phyloP scores from a whole-genome alignment of 2,329 filamentous ascomycete genomes.

The Sporothrix euskadiensis region DNA sequence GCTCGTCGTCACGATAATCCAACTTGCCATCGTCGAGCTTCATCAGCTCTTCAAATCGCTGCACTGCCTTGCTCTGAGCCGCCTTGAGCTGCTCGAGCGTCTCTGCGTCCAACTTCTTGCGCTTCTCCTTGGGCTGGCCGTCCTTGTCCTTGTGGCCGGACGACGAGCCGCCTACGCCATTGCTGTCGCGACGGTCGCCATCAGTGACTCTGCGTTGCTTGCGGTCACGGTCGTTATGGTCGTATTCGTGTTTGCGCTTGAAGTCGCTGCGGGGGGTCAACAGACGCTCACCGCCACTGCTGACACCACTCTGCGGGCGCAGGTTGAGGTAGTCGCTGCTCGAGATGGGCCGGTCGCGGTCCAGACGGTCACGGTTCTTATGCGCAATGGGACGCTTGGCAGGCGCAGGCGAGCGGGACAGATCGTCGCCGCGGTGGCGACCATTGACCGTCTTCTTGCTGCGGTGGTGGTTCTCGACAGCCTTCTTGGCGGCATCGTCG shows the following conservation, averaged over 20 bases:
- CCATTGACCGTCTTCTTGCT: conserved; percentile 82
- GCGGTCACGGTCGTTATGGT: conserved; percentile 52
- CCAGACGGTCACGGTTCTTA: conserved; percentile 44
- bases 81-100: conserved; percentile 42
- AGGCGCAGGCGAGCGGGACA: conserved; percentile 66
- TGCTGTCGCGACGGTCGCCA: conserved; percentile 34
- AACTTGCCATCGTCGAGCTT: conserved; percentile 42
- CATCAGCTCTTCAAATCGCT: conserved; percentile 43
- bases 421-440: conserved; percentile 57
- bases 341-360: conserved; percentile 47
- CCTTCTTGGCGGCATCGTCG: conserved; percentile 72
- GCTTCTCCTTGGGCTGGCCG: conserved; percentile 41
- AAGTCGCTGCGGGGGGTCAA: conserved; percentile 51
- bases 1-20: conserved; percentile 39
- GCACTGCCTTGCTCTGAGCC: conserved; percentile 41
- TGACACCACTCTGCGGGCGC: conserved; percentile 30
- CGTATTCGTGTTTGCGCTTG: conserved; percentile 62
- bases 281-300: conserved; percentile 48
- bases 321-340: conserved; percentile 35
- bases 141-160: conserved; percentile 36
- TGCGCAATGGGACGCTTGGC: conserved; percentile 52
- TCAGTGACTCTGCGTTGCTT: conserved; percentile 40
- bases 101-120: conserved; percentile 41
- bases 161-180: conserved; percentile 34
- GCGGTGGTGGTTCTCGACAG: conserved; percentile 89